Percentiles rank a stretch among this genome's conserved stretches.
phyloP scores from a whole-genome alignment of 2,329 filamentous ascomycete species.

The Clonostachys rosea region DNA sequence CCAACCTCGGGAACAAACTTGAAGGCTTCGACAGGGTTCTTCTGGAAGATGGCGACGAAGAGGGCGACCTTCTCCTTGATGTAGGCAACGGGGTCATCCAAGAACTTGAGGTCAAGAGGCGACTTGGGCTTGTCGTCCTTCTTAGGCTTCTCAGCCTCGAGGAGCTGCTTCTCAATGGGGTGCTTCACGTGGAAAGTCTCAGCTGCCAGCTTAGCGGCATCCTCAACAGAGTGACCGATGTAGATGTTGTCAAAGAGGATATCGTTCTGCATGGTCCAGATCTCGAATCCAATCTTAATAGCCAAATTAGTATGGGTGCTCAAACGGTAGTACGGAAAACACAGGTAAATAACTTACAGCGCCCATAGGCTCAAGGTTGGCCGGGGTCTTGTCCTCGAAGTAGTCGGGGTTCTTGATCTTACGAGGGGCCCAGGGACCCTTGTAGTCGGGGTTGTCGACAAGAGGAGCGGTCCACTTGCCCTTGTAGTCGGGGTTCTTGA shows the following conservation, averaged over 20 bases:
- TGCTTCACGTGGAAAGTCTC: slow-evolving; percentile 91
- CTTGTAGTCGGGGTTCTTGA: slow-evolving; percentile 95
- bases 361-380: slow-evolving; percentile 97
- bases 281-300: slow-evolving; percentile 86
- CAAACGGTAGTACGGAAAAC: slow-evolving; percentile 3
- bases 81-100: slow-evolving; percentile 83
- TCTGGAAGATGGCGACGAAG: slow-evolving; percentile 79
- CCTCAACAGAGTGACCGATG: slow-evolving; percentile 93
- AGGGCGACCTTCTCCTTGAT: slow-evolving; percentile 90
- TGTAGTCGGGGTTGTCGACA: slow-evolving; percentile 98
- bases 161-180: slow-evolving; percentile 73
- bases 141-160: slow-evolving; percentile 79
- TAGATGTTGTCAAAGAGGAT: slow-evolving; percentile 99
- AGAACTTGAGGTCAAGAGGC: slow-evolving; percentile 77
- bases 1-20: slow-evolving; percentile 91
- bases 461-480: slow-evolving; percentile 93
- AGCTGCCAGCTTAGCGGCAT: slow-evolving; percentile 82
- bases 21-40: slow-evolving; percentile 77
- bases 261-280: slow-evolving; percentile 99
- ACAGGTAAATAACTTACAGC: slow-evolving; percentile 60
- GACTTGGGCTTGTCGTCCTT: slow-evolving; percentile 58
- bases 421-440: slow-evolving; percentile 88
- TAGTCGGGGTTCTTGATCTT: slow-evolving; percentile 97
- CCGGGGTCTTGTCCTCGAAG: slow-evolving; percentile 94
- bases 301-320: slow-evolving; percentile 8